Base-by-base conservation (phyloP, 1,139 yeast genomes). In the Blastobotrys proliferans region DNA sequence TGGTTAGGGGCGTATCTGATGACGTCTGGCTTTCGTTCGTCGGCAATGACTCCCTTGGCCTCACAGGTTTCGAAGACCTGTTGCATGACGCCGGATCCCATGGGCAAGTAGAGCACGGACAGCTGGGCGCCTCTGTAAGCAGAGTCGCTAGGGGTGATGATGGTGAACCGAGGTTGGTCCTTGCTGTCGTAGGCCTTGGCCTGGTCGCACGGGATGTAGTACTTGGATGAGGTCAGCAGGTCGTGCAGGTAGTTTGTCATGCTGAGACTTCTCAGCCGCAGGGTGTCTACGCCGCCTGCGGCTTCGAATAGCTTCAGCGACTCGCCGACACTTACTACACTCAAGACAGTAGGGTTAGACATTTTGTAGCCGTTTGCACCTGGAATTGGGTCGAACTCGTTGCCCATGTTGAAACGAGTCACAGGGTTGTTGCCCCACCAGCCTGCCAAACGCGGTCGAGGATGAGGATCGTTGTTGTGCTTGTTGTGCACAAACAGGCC, bases 381-480 rank as follows among this genome's bases (percentile, higher is more conserved):
- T 10, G 73, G 69, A 25, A 84, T 82, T 0, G 96, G 95, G 48
- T 81, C 83, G 53, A 87, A 90, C 35, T 70, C 60, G 57, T 84
- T 94, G 46, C 74, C 63, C 97, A 90, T 90, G 53, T 80, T 72
- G 61, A 90, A 90, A 48, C 97, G 68, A 25, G 77, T 79, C 1
- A 57, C 53, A 0, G 81, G 68, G 52, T 83, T 78, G 58, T 86
- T 88, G 0, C 97, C 97, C 97, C 97, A 90, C 97, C 97, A 90
- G 1, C 97, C 97, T 0, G 96, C 95, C 44, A 85, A 68, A 51
- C 97, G 70, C 1, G 95, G 83, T n/a, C n/a, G n/a, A 19, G 38
- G 38, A 28, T 75, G 57, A 41, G 69, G 69, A 34, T 64, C 63
- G 13, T 58, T 20, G 55, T 58, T 41, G 65, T 54, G 57, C 58